Conservation (phyloP, 1,139 yeast genomes). For the Scheffersomyces titani region DNA sequence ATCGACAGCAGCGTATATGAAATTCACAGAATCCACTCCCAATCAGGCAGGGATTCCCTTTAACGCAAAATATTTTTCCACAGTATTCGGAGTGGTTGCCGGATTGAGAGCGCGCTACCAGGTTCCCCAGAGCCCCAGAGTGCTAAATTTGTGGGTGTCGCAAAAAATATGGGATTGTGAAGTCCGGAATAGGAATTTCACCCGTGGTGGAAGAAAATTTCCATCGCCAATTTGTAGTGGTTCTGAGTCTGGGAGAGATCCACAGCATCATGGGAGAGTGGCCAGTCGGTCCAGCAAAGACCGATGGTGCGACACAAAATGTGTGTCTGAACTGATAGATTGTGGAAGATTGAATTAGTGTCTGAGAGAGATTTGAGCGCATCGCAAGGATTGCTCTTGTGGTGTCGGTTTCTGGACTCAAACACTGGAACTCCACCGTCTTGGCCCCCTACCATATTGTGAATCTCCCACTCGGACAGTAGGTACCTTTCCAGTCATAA, state of each 20-base stretch:
- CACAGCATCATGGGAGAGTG: background rate
- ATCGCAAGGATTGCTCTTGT: background rate
- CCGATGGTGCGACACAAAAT: background rate
- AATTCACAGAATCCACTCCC: background rate
- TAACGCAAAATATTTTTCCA: background rate
- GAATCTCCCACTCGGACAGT: background rate
- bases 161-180: background rate
- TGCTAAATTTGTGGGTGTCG: background rate
- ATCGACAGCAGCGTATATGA: background rate
- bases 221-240: background rate
- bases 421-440: background rate
- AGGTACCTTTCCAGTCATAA: background rate
- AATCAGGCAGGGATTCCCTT: background rate
- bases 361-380: background rate
- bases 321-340: background rate
- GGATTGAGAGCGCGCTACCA: background rate
- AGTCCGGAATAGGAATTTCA: background rate
- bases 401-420: background rate
- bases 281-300: background rate
- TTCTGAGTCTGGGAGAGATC: background rate
- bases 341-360: background rate
- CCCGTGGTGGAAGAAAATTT: background rate
- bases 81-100: background rate
- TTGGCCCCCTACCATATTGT: background rate
- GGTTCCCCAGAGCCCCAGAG: background rate